Base-by-base conservation (phyloP, 371 early-diverging fungal species). In the Mortierella sp. region DNA sequence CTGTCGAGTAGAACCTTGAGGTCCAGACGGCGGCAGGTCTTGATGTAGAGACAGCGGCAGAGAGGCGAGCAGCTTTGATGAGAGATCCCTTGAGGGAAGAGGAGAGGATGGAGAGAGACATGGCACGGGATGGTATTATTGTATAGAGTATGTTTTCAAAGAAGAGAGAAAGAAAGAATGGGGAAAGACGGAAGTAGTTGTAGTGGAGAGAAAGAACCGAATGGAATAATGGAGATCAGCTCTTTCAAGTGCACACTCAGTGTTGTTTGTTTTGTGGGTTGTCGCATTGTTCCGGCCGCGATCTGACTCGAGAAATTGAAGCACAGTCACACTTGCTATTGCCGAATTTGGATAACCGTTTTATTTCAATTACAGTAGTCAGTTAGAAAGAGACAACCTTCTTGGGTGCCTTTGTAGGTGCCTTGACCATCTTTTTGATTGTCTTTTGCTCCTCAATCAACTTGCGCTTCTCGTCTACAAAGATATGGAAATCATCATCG, bases 401-500 rank as follows among this genome's bases (percentile, higher is more conserved):
- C 73, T 86, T 87, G 49, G 60, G 66, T 3, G 71, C 61, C 70
- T 81, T 77, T 24, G 39, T 70, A n/a, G 77, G 64, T 30, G 70
- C 66, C 66, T 76, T 77, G 60, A 81, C 79, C 40, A 83, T 49
- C 64, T 78, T 83, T 66, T 87, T 87, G 70, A 85, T 80, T 8
- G 68, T 64, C 62, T 83, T 87, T 22, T 70, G 67, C 61, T 88
- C 87, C 47, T 87, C 81, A 11, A 70, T 70, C 62, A 83, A 20
- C 67, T 87, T 89, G 64, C 86, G 86, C 70, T 89, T 89, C 68
- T 89, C 87, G n/a, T 86, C 84, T 37, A 89, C 89, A 85, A 89
- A 90, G 62, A 91, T 89, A 63, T 91, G 91, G 77, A 84, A 91
- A 62, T 95, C 95, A 75, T 95, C 95, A 70, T 94, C 95, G 83